phyloP scores from a whole-genome alignment of 352 stramenopile species.

The Phytopythium mirpurense region DNA sequence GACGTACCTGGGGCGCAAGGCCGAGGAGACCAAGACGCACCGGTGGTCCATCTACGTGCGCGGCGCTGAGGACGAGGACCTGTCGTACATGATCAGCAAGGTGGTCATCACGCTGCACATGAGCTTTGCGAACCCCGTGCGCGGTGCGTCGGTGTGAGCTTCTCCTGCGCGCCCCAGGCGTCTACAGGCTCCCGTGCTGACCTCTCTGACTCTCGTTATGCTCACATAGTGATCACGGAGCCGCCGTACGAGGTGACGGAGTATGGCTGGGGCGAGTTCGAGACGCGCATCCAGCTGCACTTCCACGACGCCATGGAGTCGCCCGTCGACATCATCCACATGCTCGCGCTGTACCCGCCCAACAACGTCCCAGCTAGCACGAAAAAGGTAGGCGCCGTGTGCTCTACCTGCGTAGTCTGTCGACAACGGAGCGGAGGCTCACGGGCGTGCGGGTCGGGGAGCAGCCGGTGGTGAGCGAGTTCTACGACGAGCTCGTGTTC shows the following conservation, averaged over 20 bases:
- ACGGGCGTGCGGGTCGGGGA: slow-evolving; percentile 4
- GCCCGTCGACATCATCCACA: slow-evolving; percentile 88
- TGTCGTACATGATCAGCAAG: slow-evolving; percentile 94
- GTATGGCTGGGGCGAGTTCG: slow-evolving; percentile 97
- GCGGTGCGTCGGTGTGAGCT: slow-evolving; percentile 29
- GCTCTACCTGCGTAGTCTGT: neutral
- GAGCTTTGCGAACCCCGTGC: slow-evolving; percentile 93
- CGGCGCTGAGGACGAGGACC: slow-evolving; percentile 91
- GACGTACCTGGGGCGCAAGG: slow-evolving; percentile 90
- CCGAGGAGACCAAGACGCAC: slow-evolving; percentile 93
- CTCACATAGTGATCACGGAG: slow-evolving; percentile 93
- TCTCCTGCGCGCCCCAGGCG: neutral
- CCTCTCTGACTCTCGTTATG: too few relatives aligned
- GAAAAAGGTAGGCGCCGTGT: slow-evolving; percentile 59
- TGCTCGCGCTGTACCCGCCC: slow-evolving; percentile 80
- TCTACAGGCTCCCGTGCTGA: neutral
- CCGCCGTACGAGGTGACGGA: slow-evolving; percentile 96
- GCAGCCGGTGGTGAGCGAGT: slow-evolving; percentile 93
- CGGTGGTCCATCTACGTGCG: slow-evolving; percentile 94
- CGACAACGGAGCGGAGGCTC: neutral
- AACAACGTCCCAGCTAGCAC: slow-evolving; percentile 84
- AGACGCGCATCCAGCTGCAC: slow-evolving; percentile 94
- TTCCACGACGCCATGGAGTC: slow-evolving; percentile 94
- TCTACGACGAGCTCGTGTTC: slow-evolving; percentile 98
- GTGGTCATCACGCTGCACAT: slow-evolving; percentile 97